Conservation (phyloP, 768 basidiomycete species). For the Lactifluus piperatus region DNA sequence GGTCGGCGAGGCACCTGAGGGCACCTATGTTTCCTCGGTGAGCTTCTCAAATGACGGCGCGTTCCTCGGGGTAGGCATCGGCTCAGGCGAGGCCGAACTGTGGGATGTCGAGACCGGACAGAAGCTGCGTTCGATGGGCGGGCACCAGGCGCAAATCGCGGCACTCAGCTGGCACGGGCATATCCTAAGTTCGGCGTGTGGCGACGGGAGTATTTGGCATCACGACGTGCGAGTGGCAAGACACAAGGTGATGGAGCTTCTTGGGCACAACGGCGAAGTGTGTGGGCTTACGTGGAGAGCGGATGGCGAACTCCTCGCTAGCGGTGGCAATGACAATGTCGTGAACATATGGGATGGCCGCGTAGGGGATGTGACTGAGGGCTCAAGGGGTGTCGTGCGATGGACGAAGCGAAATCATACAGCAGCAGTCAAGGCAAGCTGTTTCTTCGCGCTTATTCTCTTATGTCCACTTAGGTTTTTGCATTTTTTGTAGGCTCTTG, state of each 20-base stretch:
- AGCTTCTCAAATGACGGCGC: conserved; percentile 75
- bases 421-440: conserved; percentile 65
- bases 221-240: conserved; percentile 79
- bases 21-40: conserved; percentile 65
- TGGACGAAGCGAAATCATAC: conserved; percentile 91
- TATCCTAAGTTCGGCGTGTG: conserved; percentile 79
- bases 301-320: conserved; percentile 89
- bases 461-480: not conserved
- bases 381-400: conserved; percentile 55
- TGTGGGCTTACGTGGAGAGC: conserved; percentile 69
- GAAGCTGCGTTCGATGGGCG: conserved; percentile 84
- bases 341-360: conserved; percentile 97
- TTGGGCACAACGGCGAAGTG: conserved; percentile 89
- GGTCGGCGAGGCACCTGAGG: conserved; percentile 66
- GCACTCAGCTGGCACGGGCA: conserved; percentile 84
- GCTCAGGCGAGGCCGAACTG: conserved; percentile 83
- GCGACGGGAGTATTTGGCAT: conserved; percentile 93
- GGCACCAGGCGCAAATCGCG: conserved; percentile 78
- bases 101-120: conserved; percentile 81
- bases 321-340: conserved; percentile 96
- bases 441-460: not conserved
- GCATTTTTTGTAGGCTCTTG: conserved; percentile 68
- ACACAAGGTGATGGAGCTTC: conserved; percentile 75
- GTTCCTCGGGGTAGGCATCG: conserved; percentile 75
- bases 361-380: conserved; percentile 29